phyloP scores from a whole-genome alignment of 2,329 filamentous ascomycete species.

The Cryphonectria nitschkei region DNA sequence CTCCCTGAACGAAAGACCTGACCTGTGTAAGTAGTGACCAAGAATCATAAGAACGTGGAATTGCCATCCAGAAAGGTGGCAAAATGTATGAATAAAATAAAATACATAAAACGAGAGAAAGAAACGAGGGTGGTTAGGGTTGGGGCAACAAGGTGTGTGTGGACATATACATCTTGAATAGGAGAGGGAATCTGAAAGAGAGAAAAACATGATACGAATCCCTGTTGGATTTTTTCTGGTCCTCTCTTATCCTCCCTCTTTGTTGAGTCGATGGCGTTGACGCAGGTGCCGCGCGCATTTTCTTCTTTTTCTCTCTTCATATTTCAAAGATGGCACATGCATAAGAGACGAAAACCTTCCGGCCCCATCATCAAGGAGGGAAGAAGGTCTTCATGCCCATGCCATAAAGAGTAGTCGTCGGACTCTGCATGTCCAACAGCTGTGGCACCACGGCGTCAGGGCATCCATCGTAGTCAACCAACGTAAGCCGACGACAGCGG shows the following conservation, averaged over 20 bases:
- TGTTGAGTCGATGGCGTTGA: not conserved
- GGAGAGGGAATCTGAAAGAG: not conserved
- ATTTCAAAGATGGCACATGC: too few relatives aligned
- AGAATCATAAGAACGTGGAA: not conserved
- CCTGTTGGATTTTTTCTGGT: not conserved
- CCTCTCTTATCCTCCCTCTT: not conserved
- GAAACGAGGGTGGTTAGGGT: not conserved
- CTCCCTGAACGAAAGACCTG: not conserved
- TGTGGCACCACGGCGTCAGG: constrained; percentile 18
- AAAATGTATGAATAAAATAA: too few relatives aligned
- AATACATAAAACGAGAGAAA: not conserved
- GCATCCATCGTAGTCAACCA: constrained; percentile 14
- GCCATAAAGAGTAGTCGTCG: constrained; percentile 1
- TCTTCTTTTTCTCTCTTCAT: too few relatives aligned
- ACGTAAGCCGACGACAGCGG: constrained; percentile 17
- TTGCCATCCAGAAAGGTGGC: not conserved
- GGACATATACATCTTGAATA: not conserved
- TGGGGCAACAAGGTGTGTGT: not conserved
- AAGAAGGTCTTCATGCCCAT: not conserved
- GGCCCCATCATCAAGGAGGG: not conserved
- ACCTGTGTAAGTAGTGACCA: not conserved
- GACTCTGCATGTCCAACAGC: constrained; percentile 13
- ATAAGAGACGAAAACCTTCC: not conserved
- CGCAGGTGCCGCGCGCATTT: not conserved
- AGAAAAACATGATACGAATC: too few relatives aligned